Base-by-base conservation (phyloP, 768 basidiomycete species). In the Boletales sp. region DNA sequence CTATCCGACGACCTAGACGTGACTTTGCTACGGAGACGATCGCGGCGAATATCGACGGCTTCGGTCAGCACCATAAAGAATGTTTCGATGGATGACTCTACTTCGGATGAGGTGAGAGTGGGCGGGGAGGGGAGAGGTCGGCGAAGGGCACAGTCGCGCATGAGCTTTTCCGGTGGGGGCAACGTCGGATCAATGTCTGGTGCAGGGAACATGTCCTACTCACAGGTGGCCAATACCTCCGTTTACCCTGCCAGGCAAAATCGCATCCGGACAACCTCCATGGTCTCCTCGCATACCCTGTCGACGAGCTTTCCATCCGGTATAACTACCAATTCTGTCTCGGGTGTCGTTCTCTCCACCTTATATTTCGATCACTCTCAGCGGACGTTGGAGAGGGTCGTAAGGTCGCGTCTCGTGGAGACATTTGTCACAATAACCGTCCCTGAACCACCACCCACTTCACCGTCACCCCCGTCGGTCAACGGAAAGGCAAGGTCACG, bases 371-470 rank as follows among this genome's bases (percentile, higher is more conserved):
- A 83, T 57, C 76, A 85, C 52, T 86, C 87, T 5, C 89, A 91
- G 61, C 68, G 69, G 28, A 77, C 74, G 8, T 71, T 91, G 40
- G 87, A 91, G 71, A 84, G 76, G 57, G 78, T 90, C 13, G 75
- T 92, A 11, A 70, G 72, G 47, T 84, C 88, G 32, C 81, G 89
- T 42, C 71, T 92, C 30, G 83, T 91, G 19, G 87, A 90, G 66
- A 88, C 89, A 0, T 88, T 89, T 58, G 68, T 91, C 48, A 76
- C 81, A 13, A 65, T 90, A 38, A 72, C 73, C 31, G 68, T 83
- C 18, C 71, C 68, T 2, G 57, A 64, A 8, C 54, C 63, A 8
- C 48, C 63, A 32, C 51, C 30, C 11, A 35, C 46, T 45, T 65
- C 63, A n/a, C 50, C 63, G 18, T 64, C 68, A 38, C 59, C 66